Conservation (phyloP, 176 grass and related monocot species). For the Themeda triandra region DNA sequence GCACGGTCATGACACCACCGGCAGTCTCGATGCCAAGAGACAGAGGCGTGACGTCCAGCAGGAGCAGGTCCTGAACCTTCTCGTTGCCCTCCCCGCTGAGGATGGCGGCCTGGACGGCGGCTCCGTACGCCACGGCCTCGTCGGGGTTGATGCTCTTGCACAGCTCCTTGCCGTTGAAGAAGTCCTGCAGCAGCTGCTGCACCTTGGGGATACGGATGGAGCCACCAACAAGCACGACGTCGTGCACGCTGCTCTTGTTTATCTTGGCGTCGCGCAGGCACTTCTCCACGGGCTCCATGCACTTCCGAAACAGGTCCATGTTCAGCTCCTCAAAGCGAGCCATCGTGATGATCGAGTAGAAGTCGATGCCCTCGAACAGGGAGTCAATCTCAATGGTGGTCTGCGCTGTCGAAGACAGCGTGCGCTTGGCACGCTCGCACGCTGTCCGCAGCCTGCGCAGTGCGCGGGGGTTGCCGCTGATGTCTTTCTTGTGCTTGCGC, state of each 20-base stretch:
- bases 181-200: constrained; percentile 95
- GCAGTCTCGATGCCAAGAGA: constrained; percentile 67
- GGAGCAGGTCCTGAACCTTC: constrained; percentile 84
- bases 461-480: constrained; percentile 40
- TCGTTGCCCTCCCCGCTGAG: constrained; percentile 89
- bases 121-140: constrained; percentile 93
- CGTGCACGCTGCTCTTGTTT: constrained; percentile 85
- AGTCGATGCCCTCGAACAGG: constrained; percentile 84
- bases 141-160: constrained; percentile 99
- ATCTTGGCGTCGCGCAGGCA: constrained; percentile 93
- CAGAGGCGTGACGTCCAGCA: constrained; percentile 72
- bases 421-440: constrained; percentile 90
- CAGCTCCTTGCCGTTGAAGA: constrained; percentile 98
- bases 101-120: constrained; percentile 89
- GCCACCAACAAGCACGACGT: constrained; percentile 88
- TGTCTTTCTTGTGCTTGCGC: constrained; percentile 66
- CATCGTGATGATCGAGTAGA: constrained; percentile 84
- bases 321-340: constrained; percentile 90
- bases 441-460: constrained; percentile 55
- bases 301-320: constrained; percentile 96
- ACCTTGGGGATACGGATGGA: constrained; percentile 92
- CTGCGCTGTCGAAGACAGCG: constrained; percentile 82
- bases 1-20: constrained; percentile 71
- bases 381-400: constrained; percentile 96
- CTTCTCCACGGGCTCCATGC: constrained; percentile 95